Evolutionary conservation across 2,329 filamentous ascomycete species (phyloP).

Genomic region (Metarhizium sp.): DNA sequence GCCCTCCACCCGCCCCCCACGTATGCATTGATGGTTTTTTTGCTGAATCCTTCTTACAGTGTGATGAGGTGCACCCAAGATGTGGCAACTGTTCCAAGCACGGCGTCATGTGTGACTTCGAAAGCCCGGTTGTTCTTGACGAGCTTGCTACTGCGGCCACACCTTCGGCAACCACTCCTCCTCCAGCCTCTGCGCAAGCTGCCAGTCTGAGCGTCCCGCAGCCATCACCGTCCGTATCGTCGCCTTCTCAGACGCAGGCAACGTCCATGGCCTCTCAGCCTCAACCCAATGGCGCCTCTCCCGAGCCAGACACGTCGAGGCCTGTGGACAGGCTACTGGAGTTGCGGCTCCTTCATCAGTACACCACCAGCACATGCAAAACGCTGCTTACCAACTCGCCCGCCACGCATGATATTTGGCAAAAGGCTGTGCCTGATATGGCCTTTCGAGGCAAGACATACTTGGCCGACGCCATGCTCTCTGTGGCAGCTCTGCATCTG

Average conservation of each 20-base stretch:
- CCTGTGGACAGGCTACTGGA: slow-evolving; percentile 43
- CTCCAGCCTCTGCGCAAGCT: slow-evolving; percentile 9
- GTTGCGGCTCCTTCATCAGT: slow-evolving; percentile 55
- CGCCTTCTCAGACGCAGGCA: slow-evolving; percentile 24
- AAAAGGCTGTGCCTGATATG: slow-evolving; percentile 47
- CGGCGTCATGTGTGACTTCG: slow-evolving; percentile 57
- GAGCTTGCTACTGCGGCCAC: slow-evolving; percentile 31
- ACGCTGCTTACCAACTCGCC: slow-evolving; percentile 47
- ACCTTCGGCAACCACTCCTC: slow-evolving; percentile 1
- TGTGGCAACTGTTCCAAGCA: slow-evolving; percentile 61
- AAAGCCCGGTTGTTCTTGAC: slow-evolving; percentile 38
- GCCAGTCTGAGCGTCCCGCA: not conserved
- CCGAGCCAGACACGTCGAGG: slow-evolving; percentile 20
- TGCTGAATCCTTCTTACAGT: slow-evolving; percentile 27
- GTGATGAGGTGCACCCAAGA: slow-evolving; percentile 55
- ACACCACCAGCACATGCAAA: slow-evolving; percentile 49
- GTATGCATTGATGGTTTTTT: too few relatives aligned
- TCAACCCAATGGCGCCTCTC: slow-evolving; percentile 9
- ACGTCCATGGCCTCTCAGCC: slow-evolving; percentile 12
- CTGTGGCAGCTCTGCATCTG: slow-evolving; percentile 54
- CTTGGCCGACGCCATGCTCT: slow-evolving; percentile 54
- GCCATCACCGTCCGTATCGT: slow-evolving; percentile 15
- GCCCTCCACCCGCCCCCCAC: too few relatives aligned
- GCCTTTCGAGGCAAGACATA: slow-evolving; percentile 51
- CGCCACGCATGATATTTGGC: slow-evolving; percentile 47